These are phyloP conservation scores for Suillus lakei DNA, from an alignment of 768 basidiomycete species.

Conservation along the genomic window DNA sequence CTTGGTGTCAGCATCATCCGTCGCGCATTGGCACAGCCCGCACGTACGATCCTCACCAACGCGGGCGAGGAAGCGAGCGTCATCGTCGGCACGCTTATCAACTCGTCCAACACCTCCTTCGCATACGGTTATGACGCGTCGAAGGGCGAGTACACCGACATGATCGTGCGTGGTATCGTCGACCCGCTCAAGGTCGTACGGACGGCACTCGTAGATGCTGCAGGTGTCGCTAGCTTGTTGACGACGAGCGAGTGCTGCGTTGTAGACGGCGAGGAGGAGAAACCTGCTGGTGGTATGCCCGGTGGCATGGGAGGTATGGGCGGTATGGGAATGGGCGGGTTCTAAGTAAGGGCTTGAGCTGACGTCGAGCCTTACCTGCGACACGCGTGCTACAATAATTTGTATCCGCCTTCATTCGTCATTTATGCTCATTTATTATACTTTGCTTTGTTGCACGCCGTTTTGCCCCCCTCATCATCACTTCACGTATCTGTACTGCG, in stretches of 20 bases:
- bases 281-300: conserved; percentile 49
- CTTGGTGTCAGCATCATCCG: conserved; percentile 94
- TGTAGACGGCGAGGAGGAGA: conserved; percentile 88
- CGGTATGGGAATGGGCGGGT: conserved; percentile 65
- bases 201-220: conserved; percentile 90
- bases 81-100: conserved; percentile 85
- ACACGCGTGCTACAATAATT: background rate
- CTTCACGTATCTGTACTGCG: conserved; percentile 9
- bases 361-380: background rate
- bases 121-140: conserved; percentile 89
- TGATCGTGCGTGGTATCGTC: conserved; percentile 93
- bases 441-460: conserved; percentile 16
- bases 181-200: conserved; percentile 96
- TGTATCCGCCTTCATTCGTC: background rate
- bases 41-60: conserved; percentile 89
- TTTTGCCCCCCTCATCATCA: conserved; percentile 14
- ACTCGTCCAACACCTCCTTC: conserved; percentile 74
- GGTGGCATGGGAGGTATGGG: conserved; percentile 58
- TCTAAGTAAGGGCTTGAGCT: conserved; percentile 38
- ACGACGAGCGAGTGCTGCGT: conserved; percentile 93
- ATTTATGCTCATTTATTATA: conserved; percentile 17
- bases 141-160: conserved; percentile 92
- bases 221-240: conserved; percentile 91
- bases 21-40: conserved; percentile 81
- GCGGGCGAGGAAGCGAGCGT: conserved; percentile 95